Evolutionary conservation across 2,329 filamentous ascomycete genomes (phyloP).

Genomic region (Magnaporthiopsis incrustans): DNA sequence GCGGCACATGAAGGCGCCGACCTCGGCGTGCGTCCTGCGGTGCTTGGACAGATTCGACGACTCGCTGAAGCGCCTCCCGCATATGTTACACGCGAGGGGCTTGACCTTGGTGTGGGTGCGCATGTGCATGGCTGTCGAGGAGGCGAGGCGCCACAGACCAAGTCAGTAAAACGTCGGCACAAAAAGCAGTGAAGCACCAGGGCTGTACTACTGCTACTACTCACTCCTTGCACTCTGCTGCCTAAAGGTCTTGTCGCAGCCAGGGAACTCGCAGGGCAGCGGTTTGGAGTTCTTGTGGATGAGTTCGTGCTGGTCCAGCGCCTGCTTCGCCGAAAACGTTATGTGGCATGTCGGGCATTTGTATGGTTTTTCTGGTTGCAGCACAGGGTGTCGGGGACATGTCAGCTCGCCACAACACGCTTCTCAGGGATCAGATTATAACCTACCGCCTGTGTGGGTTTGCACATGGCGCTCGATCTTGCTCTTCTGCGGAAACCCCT

Average conservation of each 20-base stretch:
- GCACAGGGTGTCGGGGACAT: slow-evolving; percentile 6
- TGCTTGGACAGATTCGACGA: slow-evolving; percentile 62
- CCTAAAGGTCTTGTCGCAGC: slow-evolving; percentile 52
- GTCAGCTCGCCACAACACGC: neutral
- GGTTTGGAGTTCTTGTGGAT: slow-evolving; percentile 60
- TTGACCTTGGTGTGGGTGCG: slow-evolving; percentile 59
- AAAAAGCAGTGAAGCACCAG: neutral
- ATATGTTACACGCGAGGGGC: slow-evolving; percentile 50
- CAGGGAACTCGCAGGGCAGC: slow-evolving; percentile 42
- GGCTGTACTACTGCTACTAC: slow-evolving; percentile 22
- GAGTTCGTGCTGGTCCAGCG: slow-evolving; percentile 58
- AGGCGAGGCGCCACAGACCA: neutral
- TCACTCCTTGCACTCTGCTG: slow-evolving; percentile 60
- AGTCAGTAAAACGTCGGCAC: neutral
- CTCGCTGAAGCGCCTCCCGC: slow-evolving; percentile 52
- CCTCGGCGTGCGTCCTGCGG: slow-evolving; percentile 49
- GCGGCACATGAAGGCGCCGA: slow-evolving; percentile 41
- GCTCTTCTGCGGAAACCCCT: slow-evolving; percentile 49
- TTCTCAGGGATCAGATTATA: neutral
- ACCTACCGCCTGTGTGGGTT: slow-evolving; percentile 56
- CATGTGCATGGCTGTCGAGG: slow-evolving; percentile 52
- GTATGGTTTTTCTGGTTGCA: slow-evolving; percentile 46
- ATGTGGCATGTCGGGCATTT: slow-evolving; percentile 47
- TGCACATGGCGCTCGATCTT: slow-evolving; percentile 60
- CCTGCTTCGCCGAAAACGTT: slow-evolving; percentile 58